Evolutionary conservation across 2,329 filamentous ascomycete genomes (phyloP), one percentile per base, ranked within the genome.

Genomic region (Penicillium vulpinum): DNA sequence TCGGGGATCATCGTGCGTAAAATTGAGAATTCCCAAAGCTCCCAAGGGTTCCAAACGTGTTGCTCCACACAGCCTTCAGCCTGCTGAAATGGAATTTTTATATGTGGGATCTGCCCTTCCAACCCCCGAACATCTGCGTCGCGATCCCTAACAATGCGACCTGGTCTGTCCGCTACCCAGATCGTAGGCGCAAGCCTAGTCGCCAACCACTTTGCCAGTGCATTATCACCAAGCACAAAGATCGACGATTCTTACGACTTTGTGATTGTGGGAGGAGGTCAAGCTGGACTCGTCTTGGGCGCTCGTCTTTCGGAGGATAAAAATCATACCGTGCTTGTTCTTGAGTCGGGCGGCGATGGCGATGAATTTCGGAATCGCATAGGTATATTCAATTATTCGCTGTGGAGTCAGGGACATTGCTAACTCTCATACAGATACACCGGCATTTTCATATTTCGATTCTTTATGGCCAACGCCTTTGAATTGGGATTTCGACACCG

Each of bases 181-280:
- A 50, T 54, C 22, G 10, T 50, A 24, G 52, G 36, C 35, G 52
- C 38, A 24, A 28, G 36, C 22, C 38, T 54, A 16, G 9, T 40
- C 7, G 22, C 29, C 15, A 26, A 13, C n/a, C 45, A 49, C 22
- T 28, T 63, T 2, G 62, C 56, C 9, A 58, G 60, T 41, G 68
- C 67, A 9, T 58, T 70, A 31, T 58, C 63, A 6, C 64, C 68
- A 53, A 56, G 67, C 56, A 64, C 68, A 38, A 43, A 68, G 57
- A 67, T 72, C 43, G 53, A 56, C 2, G 65, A 70, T 40, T 60
- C 66, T 4, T 70, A 70, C 31, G 68, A 70, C 48, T 70, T 70
- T 56, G 61, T 84, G 38, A 66, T 85, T 54, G 69, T 84, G 22
- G 83, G 83, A 31, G 83, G 83, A 35, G 83, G 82, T 7, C 83